These are phyloP conservation scores for Magnolia sinica DNA, from an alignment of 164 flowering plant species.

Conservation along the genomic window DNA sequence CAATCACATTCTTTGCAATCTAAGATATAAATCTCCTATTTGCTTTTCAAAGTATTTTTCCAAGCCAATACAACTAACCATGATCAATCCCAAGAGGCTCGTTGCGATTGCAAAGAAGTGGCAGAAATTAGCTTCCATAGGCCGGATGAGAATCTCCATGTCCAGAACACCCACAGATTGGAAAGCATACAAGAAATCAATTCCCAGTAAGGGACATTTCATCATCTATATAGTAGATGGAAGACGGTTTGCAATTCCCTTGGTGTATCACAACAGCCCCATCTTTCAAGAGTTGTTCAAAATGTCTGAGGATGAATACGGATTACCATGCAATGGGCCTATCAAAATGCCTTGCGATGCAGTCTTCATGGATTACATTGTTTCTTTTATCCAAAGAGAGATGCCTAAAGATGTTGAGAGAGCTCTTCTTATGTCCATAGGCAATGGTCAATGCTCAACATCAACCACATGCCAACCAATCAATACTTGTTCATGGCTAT, in stretches of 20 bases:
- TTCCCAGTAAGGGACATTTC: slow-evolving; percentile 16
- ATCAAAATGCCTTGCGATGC: slow-evolving; percentile 27
- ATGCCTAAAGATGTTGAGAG: background rate
- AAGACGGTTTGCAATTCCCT: slow-evolving; percentile 19
- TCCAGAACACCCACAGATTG: background rate
- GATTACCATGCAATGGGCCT: slow-evolving; percentile 20
- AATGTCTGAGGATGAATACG: slow-evolving; percentile 28
- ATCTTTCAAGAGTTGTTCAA: slow-evolving; percentile 27
- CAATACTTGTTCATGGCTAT: background rate
- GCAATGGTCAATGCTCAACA: slow-evolving; percentile 5
- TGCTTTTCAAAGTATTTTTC: no score
- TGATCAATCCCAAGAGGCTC: slow-evolving; percentile 9
- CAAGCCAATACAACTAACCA: background rate
- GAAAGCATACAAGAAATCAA: background rate
- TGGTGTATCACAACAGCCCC: slow-evolving; percentile 15
- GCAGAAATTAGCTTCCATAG: slow-evolving; percentile 4
- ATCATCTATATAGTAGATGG: slow-evolving; percentile 12
- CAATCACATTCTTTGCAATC: background rate
- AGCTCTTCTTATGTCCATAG: slow-evolving; percentile 9
- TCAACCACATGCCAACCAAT: background rate
- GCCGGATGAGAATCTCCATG: slow-evolving; percentile 4
- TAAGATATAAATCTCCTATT: no score
- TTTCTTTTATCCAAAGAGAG: slow-evolving; percentile 8
- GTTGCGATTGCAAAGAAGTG: slow-evolving; percentile 6
- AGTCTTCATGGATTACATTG: slow-evolving; percentile 17